Base-by-base conservation (phyloP, 192 early-diverging fungal species). In the Phycomyces blakesleeanus region DNA sequence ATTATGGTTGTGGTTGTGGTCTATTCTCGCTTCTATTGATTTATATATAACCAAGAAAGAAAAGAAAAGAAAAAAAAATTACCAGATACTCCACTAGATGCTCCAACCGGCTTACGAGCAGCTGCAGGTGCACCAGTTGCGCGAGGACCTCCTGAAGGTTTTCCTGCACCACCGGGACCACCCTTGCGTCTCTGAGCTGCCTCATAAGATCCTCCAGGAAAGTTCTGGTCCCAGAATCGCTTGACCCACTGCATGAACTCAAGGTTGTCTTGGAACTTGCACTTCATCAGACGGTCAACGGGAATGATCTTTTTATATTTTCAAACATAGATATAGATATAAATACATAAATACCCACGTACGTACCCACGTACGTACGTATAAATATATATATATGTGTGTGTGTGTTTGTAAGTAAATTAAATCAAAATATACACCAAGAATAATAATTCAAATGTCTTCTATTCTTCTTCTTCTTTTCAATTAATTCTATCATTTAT, bases 231-330 rank as follows among this genome's bases (percentile, higher is more conserved):
- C 95, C 93, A 96, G 76, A 83, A 94, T 62, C 86, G 86, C 66
- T 93, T 97, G 63, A 95, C 61, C 93, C 94, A 98, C 68, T 98
- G 97, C 71, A 97, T 71, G 70, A 98, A 96, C 83, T 97, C 95
- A 57, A 98, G 84, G 74, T 98, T 98, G 78, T 98, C 97, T 83
- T 97, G 95, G 71, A 98, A 94, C 58, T 91, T 93, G 80, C 93
- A 94, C 75, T 96, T 99, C 72, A 92, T 83, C 55, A 99, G 79
- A 11, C 89, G 79, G 29, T 96, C 88, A 11, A 95, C 93, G 39
- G 93, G 93, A 51, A 99, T 89, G 25, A 79, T 79, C 87, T 91
- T 68, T 15, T 34, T 5, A 53, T 47, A n/a, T n/a, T n/a, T n/a
- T n/a, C n/a, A n/a, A n/a, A n/a, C n/a, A n/a, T n/a, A n/a, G n/a